These are phyloP conservation scores for Ganoderma sp. DNA, from an alignment of 1,284 basidiomycete genomes.

Conservation along the genomic window DNA sequence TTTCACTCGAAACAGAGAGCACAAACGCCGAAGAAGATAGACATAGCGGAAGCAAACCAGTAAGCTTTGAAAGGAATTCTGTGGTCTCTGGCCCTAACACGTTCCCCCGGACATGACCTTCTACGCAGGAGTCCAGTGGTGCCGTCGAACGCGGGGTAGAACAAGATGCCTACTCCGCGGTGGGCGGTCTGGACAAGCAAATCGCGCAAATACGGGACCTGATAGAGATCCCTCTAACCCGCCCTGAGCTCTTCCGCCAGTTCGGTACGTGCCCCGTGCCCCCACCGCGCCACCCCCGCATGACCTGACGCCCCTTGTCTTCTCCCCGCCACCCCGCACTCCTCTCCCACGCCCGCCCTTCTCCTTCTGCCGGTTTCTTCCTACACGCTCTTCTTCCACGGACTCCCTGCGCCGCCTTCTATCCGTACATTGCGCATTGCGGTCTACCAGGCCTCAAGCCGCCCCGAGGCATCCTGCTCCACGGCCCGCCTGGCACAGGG, in stretches of 20 bases:
- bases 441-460: slow-evolving; percentile 74
- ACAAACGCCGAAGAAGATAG: slow-evolving; percentile 26
- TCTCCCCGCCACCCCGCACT: neutral
- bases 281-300: neutral
- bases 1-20: slow-evolving; percentile 51
- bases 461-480: slow-evolving; percentile 87
- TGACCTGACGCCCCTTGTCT: slow-evolving; percentile 19
- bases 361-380: neutral
- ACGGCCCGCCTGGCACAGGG: slow-evolving; percentile 94
- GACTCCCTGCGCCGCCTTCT: neutral
- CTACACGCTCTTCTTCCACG: neutral
- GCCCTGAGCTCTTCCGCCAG: slow-evolving; percentile 87
- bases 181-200: slow-evolving; percentile 90
- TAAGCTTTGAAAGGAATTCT: neutral
- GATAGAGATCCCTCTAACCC: slow-evolving; percentile 92
- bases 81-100: neutral
- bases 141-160: slow-evolving; percentile 49
- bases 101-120: neutral
- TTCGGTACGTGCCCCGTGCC: slow-evolving; percentile 64
- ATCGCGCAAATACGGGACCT: slow-evolving; percentile 91
- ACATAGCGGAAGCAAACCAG: neutral
- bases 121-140: slow-evolving; percentile 49
- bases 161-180: slow-evolving; percentile 67
- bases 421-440: neutral
- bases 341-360: neutral